These are phyloP conservation scores for Aspergillus udagawae DNA, from an alignment of 2,329 filamentous ascomycete species.

Conservation along the genomic window DNA sequence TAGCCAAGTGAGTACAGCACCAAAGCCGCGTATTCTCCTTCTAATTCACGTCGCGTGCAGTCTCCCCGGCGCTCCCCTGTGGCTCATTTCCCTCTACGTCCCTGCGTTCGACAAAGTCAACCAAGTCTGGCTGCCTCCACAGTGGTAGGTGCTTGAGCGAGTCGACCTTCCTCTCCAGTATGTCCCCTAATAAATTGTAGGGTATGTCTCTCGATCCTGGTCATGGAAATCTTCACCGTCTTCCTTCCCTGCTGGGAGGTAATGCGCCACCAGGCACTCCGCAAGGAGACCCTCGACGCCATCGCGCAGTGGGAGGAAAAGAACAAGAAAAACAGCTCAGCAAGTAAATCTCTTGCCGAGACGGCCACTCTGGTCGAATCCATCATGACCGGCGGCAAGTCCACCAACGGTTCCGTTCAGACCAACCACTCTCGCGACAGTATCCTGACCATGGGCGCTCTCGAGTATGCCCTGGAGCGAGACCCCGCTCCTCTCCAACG, in stretches of 20 bases:
- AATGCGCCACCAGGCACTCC: slow-evolving; percentile 31
- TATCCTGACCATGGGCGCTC: slow-evolving; percentile 57
- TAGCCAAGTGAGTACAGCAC: slow-evolving; percentile 39
- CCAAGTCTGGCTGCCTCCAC: slow-evolving; percentile 54
- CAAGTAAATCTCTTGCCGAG: slow-evolving; percentile 26
- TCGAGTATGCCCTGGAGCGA: slow-evolving; percentile 56
- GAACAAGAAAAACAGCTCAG: slow-evolving; percentile 20
- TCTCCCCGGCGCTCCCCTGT: slow-evolving; percentile 63
- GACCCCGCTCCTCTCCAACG: slow-evolving; percentile 59
- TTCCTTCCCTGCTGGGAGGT: slow-evolving; percentile 61
- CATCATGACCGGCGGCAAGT: slow-evolving; percentile 25
- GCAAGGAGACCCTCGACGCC: slow-evolving; percentile 32
- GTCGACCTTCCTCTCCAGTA: background rate
- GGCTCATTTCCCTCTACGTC: slow-evolving; percentile 56
- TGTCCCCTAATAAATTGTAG: slow-evolving; percentile 7
- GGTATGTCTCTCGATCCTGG: slow-evolving; percentile 57
- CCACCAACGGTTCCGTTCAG: slow-evolving; percentile 36
- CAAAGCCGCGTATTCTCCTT: background rate
- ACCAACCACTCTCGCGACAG: slow-evolving; percentile 40
- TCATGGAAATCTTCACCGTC: slow-evolving; percentile 62
- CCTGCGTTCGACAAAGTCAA: slow-evolving; percentile 52
- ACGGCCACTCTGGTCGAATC: slow-evolving; percentile 27
- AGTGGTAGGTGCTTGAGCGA: slow-evolving; percentile 50
- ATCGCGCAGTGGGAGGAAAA: slow-evolving; percentile 38
- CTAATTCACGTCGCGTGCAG: slow-evolving; percentile 30